Evolutionary conservation across 169 alveolate species (phyloP), one percentile per base, ranked within the genome.

Genomic region (Babesia ovata): DNA sequence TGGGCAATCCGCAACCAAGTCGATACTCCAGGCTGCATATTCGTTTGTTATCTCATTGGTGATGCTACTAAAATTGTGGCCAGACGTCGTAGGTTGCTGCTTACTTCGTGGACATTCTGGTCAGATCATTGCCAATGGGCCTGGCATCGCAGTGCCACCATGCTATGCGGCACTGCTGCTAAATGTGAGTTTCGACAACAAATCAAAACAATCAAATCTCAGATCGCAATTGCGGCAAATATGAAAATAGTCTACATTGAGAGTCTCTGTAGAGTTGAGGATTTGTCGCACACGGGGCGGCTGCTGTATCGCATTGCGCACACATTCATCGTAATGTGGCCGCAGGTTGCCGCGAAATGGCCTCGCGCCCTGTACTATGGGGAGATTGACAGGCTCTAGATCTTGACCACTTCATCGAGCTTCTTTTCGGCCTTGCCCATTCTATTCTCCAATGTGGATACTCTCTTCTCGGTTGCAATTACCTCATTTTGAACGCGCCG

Each of bases 271-370:
- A 24, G 88, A 39, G 78, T 73, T 10, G 73, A 72, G 59, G 65
- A 72, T 22, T 57, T 81, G 24, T 81, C 84, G n/a, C 46, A 4
- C 28, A 81, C 76, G 22, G 88, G 84, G 29, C 0, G 49, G 17
- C 36, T 81, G 28, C 58, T 73, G 2, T 29, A 65, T 28, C 50
- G 36, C 22, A 14, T 81, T 26, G 78, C 45, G 9, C 71, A 81
- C 46, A 45, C 52, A 42, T 72, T 81, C 65, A 28, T 81, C 14
- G 88, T 81, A 19, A 44, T 73, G 61, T 81, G 88, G 88, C 88
- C 84, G 4, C 69, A 71, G 14, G 46, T 72, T 33, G 46, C 60
- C 14, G 22, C 46, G 24, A 70, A 70, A 42, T 81, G 65, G 57
- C 62, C 75, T 12, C 49, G 75, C 12, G 48, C 76, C 12, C 22